These are phyloP conservation scores for Rhizopus microsporus DNA, from an alignment of 371 early-diverging fungal species.

Conservation along the genomic window DNA sequence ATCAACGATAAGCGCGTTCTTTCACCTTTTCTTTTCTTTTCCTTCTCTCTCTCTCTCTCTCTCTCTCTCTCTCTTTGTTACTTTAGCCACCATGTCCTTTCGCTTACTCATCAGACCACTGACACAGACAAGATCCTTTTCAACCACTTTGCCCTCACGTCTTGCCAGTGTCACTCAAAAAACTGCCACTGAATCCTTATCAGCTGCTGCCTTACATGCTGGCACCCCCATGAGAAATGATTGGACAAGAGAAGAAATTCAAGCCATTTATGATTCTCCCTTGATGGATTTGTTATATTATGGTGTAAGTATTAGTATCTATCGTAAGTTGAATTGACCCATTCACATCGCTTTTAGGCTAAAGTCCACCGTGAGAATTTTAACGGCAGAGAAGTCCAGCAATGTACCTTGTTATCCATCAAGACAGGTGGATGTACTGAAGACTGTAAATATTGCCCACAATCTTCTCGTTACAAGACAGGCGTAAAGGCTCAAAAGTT, in stretches of 20 bases:
- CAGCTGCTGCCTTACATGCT: constrained; percentile 65
- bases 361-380: constrained; percentile 76
- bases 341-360: constrained; percentile 48
- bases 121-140: constrained; percentile 45
- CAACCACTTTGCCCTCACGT: constrained; percentile 50
- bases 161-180: constrained; percentile 55
- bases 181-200: constrained; percentile 37
- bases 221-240: constrained; percentile 64
- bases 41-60: constrained; percentile 14
- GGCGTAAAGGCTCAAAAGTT: constrained; percentile 75
- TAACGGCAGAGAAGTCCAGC: constrained; percentile 78
- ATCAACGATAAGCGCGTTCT: background rate
- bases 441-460: constrained; percentile 87
- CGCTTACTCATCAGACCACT: constrained; percentile 44
- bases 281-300: constrained; percentile 79
- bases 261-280: constrained; percentile 79
- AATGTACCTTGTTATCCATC: constrained; percentile 81
- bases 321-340: background rate
- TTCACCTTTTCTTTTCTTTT: constrained; percentile 17
- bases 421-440: constrained; percentile 91
- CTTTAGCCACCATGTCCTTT: constrained; percentile 36
- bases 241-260: constrained; percentile 79
- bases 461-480: constrained; percentile 79
- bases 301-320: constrained; percentile 55
- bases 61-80: constrained; percentile 10